phyloP scores from a whole-genome alignment of 208 protist genomes.

The Acanthamoeba triangularis region DNA sequence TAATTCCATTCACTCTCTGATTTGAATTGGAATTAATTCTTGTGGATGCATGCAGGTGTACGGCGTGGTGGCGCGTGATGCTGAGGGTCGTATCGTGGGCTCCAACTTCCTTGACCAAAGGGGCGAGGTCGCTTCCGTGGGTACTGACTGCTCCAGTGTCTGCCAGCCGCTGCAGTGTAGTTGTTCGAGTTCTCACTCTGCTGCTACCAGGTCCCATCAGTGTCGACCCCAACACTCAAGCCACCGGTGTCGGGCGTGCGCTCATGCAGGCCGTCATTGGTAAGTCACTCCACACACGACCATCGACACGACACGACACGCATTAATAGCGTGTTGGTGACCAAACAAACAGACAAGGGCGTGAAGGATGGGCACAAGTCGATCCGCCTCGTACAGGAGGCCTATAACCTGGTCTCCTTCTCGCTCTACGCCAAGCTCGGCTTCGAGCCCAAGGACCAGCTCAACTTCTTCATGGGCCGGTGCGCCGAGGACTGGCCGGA shows the following conservation, averaged over 20 bases:
- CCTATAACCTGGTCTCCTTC: constrained; percentile 52
- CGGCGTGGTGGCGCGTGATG: not conserved
- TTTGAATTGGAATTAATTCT: too few species aligned
- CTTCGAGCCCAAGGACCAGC: constrained; percentile 51
- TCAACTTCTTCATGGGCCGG: constrained; percentile 52
- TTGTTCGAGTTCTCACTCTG: not conserved
- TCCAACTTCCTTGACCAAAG: constrained; percentile 44
- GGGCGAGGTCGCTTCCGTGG: not conserved
- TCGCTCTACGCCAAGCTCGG: constrained; percentile 64
- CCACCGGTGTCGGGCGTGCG: not conserved
- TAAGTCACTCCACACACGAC: not conserved
- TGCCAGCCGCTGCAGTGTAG: not conserved
- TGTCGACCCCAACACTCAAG: constrained; percentile 9
- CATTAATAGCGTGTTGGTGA: not conserved
- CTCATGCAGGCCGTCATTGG: constrained; percentile 66
- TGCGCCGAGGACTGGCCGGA: constrained; percentile 57
- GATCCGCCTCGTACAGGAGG: constrained; percentile 51
- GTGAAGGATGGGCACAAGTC: constrained; percentile 45
- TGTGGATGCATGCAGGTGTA: not conserved
- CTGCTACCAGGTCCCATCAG: not conserved
- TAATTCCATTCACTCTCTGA: too few species aligned
- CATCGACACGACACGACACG: not conserved
- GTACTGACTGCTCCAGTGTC: not conserved
- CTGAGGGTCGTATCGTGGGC: constrained; percentile 25
- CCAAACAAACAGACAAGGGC: constrained; percentile 4